These are phyloP conservation scores for Pseudofabraea citricarpa DNA, from an alignment of 2,329 filamentous ascomycete species.

Conservation along the genomic window DNA sequence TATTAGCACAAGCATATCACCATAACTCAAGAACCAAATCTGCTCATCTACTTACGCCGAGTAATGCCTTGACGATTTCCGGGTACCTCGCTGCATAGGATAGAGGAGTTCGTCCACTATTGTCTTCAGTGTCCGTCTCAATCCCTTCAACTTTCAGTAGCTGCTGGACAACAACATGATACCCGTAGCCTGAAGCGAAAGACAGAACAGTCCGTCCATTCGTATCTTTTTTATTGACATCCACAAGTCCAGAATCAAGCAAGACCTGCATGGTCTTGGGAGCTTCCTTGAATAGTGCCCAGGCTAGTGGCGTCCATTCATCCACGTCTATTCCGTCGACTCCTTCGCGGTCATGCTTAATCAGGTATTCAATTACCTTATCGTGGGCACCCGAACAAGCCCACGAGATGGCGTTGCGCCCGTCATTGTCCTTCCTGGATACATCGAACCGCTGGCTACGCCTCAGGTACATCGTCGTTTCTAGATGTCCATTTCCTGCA, in stretches of 20 bases:
- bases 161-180: slow-evolving; percentile 20
- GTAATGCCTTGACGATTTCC: slow-evolving; percentile 7
- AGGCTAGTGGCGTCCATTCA: slow-evolving; percentile 32
- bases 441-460: slow-evolving; percentile 21
- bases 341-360: slow-evolving; percentile 24
- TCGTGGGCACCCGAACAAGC: slow-evolving; percentile 21
- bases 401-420: slow-evolving; percentile 29
- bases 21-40: too few species aligned
- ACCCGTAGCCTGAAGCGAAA: slow-evolving; percentile 31
- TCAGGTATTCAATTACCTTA: slow-evolving; percentile 22
- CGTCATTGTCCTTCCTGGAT: slow-evolving; percentile 24
- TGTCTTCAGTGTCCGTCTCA: slow-evolving; percentile 4
- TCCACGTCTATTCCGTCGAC: slow-evolving; percentile 29
- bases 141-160: slow-evolving; percentile 6
- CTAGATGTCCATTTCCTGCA: slow-evolving; percentile 19
- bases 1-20: too few species aligned
- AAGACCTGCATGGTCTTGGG: slow-evolving; percentile 26
- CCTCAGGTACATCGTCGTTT: slow-evolving; percentile 21
- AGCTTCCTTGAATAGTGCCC: slow-evolving; percentile 25
- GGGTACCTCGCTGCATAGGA: background rate
- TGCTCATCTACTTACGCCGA: too few species aligned
- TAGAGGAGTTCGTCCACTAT: slow-evolving; percentile 6
- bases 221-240: slow-evolving; percentile 26
- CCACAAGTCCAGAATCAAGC: slow-evolving; percentile 23
- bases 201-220: slow-evolving; percentile 27